phyloP scores from a whole-genome alignment of 2,329 filamentous ascomycete species.

The Neofusicoccum sp. region DNA sequence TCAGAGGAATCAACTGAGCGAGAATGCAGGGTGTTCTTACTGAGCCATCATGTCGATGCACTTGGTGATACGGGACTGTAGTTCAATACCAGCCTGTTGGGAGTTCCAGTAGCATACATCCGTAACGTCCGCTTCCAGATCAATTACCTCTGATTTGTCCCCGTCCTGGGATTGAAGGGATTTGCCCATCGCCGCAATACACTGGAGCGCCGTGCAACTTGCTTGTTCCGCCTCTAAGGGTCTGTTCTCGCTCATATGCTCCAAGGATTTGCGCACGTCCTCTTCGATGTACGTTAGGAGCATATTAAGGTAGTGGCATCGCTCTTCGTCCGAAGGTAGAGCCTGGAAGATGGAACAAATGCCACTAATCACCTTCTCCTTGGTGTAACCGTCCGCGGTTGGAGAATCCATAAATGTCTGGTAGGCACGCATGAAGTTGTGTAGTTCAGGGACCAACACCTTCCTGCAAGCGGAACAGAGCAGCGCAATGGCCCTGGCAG shows the following conservation, averaged over 20 bases:
- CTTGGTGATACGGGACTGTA: conserved; percentile 51
- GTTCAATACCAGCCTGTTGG: conserved; percentile 44
- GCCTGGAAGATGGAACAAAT: conserved; percentile 76
- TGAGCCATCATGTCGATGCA: conserved; percentile 52
- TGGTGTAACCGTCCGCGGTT: conserved; percentile 66
- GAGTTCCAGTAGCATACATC: conserved; percentile 50
- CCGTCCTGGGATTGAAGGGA: conserved; percentile 69
- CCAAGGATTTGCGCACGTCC: conserved; percentile 25
- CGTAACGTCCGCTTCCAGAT: conserved; percentile 57
- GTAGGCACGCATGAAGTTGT: conserved; percentile 70
- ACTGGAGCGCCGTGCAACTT: conserved; percentile 60
- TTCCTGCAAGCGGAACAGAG: conserved; percentile 74
- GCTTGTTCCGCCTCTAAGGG: conserved; percentile 42
- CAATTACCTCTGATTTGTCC: conserved; percentile 49
- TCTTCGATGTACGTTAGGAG: conserved; percentile 61
- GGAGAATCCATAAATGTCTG: conserved; percentile 58
- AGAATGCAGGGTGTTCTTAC: background rate
- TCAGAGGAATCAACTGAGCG: background rate
- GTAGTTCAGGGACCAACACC: conserved; percentile 65
- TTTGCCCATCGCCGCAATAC: conserved; percentile 67
- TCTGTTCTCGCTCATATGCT: conserved; percentile 19
- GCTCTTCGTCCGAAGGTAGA: conserved; percentile 57
- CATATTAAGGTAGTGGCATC: conserved; percentile 54
- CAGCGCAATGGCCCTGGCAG: conserved; percentile 70
- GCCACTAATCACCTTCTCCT: conserved; percentile 70